Base-by-base conservation (phyloP, 208 protist genomes). In the Trypanosoma conorhini region DNA sequence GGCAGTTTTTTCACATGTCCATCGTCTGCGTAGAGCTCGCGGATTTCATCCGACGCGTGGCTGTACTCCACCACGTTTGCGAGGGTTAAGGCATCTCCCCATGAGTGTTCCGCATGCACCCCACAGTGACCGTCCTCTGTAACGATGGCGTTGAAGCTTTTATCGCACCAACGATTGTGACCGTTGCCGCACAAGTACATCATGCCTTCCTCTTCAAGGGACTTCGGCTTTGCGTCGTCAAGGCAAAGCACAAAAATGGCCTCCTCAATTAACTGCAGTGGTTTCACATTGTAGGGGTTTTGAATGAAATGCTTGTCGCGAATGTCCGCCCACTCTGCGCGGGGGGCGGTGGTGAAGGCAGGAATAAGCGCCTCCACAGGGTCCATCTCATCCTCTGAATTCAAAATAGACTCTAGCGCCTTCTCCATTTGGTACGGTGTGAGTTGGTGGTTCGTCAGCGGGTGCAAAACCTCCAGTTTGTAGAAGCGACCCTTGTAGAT, bases 41-140 rank as follows among this genome's bases (percentile, higher is more conserved):
- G 64, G 21, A 55, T 38, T 70, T 88, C 80, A 74, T 95, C 89
- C 68, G 75, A 72, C 5, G 75, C 81, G 13, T 69, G 56, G 21
- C 82, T 69, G 62, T 83, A 77, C 70, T 93, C 89, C 21, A 93
- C 62, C 22, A 95, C 56, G 17, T 77, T 60, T 22, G 77, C 62
- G 50, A 95, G 83, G 24, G 73, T 89, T 19, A 85, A 63, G 54
- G 83, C 78, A 72, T 95, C 89, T 33, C 85, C 73, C 89, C 89
- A 95, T 35, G 85, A 91, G 80, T 92, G 87, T 83, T 95, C 89
- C 15, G 86, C 86, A 67, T 95, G 85, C 51, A 87, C 67, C 19
- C 89, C 89, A 13, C 79, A 79, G 22, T 70, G 74, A 17, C 81
- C 87, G 70, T 92, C 82, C 33, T 70, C 59, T 56, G 66, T 70